Base-by-base conservation (phyloP, 208 protist species). In the Leishmania tropica region DNA sequence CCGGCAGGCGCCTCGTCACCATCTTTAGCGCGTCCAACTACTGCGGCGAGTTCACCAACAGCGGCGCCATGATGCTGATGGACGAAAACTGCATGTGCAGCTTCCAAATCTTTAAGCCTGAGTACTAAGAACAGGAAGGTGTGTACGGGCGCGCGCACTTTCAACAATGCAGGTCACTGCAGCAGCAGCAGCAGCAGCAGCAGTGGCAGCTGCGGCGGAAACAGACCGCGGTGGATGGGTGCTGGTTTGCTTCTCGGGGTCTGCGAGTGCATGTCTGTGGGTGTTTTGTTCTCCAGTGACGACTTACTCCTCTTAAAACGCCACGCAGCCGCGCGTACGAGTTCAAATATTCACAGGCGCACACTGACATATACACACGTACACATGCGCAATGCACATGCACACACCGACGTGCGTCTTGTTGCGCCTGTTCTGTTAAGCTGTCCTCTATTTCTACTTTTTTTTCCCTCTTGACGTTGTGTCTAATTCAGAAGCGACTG, bases 21-120 rank as follows among this genome's bases (percentile, higher is more conserved):
- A 85, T 99, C 15, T 99, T 99, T 92, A 99, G 96, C 13, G 99
- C 99, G 6, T 99, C 99, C 28, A 99, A 99, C 91, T 99, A 99
- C 90, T 99, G 98, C 85, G 99, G 99, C 75, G 99, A 99, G 88
- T 99, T 99, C 87, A 99, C 99, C 75, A 99, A 99, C 89, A 96
- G 96, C 24, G 99, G 99, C 11, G 99, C 99, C 3, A 99, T 99
- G 94, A 99, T 99, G 98, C 88, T 92, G 51, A 98, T 99, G 48
- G 98, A 99, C 74, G 95, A 99, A 68, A 93, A 96, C 58, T 93
- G 99, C 31, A 98, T 95, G 90, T 99, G 98, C 83, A 99, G 98
- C 28, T 99, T 99, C 88, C 95, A 99, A 81, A 95, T 99, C 35
- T 93, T 98, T 77, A 97, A 97, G 76, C 94, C 96, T 0, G 75